Conservation (phyloP, 441 rosid genomes). For the Gossypium lobatum region DNA sequence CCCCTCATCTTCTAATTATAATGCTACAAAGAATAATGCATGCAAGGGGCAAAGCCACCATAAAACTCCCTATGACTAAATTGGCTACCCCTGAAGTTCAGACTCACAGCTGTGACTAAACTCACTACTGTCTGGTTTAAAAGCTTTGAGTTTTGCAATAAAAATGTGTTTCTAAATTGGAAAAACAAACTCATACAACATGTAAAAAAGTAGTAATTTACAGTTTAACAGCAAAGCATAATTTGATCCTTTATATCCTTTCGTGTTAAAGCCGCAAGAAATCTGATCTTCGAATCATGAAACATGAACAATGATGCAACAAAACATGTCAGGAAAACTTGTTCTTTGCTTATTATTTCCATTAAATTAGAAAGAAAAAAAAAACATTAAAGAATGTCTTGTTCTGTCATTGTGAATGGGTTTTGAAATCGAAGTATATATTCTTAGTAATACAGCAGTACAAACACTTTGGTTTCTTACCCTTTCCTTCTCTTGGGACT, state of each 20-base stretch:
- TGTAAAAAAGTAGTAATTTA: neutral
- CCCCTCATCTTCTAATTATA: neutral
- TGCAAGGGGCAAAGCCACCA: neutral
- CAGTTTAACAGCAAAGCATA: neutral
- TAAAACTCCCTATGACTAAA: neutral
- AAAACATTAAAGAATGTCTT: conserved; percentile 26
- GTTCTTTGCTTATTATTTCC: conserved; percentile 24
- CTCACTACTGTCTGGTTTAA: neutral
- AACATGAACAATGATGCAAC: neutral
- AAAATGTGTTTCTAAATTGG: neutral
- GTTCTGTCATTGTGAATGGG: conserved; percentile 14
- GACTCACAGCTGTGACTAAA: neutral
- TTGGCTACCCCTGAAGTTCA: neutral
- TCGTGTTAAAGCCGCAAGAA: neutral
- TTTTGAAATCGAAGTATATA: conserved; percentile 14
- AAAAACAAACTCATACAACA: neutral
- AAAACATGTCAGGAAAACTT: conserved; percentile 14
- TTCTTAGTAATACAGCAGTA: conserved; percentile 16
- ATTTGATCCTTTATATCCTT: neutral
- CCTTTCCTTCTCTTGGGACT: conserved; percentile 69
- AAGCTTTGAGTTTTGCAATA: neutral
- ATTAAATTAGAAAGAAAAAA: conserved; percentile 4
- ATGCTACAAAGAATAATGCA: neutral
- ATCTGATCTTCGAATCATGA: neutral
- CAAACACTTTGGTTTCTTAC: conserved; percentile 29